A percentile compares a stretch with the other conserved stretches of the same genome.
These are phyloP conservation scores for Flaveria floridana DNA, from an alignment of 140 eudicot species.

Conservation along the genomic window DNA sequence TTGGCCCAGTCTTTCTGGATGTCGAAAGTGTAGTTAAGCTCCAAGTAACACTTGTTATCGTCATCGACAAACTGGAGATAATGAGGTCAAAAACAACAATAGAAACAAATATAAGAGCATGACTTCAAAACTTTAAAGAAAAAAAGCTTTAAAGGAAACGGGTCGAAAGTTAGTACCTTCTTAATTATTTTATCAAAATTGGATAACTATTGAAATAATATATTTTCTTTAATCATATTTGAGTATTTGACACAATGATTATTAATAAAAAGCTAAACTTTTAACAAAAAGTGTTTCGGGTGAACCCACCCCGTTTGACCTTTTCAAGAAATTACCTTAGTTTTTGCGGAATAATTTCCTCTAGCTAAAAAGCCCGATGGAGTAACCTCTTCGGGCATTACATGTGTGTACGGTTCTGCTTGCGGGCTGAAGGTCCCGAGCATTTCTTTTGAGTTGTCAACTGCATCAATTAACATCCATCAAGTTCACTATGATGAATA, in stretches of 20 bases:
- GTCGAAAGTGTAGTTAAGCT: conserved; percentile 83
- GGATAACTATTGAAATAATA: neutral
- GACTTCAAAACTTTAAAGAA: neutral
- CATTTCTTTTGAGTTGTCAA: conserved; percentile 87
- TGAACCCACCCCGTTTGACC: conserved; percentile 9
- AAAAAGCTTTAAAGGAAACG: neutral
- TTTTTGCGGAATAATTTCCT: conserved; percentile 80
- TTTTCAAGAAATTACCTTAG: conserved; percentile 51
- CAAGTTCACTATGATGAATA: neutral
- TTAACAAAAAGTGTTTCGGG: neutral
- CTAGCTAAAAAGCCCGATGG: conserved; percentile 93
- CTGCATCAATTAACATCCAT: conserved; percentile 36
- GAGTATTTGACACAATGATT: neutral
- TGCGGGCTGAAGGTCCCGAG: conserved; percentile 94
- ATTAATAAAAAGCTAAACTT: neutral
- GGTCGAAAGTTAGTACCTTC: neutral
- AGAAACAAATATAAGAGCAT: conserved; percentile 1
- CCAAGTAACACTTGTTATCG: conserved; percentile 82
- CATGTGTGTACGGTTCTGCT: conserved; percentile 69
- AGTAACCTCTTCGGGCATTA: conserved; percentile 92
- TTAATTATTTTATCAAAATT: neutral
- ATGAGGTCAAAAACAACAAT: neutral
- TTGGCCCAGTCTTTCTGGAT: conserved; percentile 79
- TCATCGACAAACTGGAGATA: conserved; percentile 72
- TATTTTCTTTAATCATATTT: neutral